A percentile compares a stretch with the other conserved stretches of the same genome.
phyloP scores from a whole-genome alignment of 352 stramenopile genomes.

The Globisporangium echinulatum region DNA sequence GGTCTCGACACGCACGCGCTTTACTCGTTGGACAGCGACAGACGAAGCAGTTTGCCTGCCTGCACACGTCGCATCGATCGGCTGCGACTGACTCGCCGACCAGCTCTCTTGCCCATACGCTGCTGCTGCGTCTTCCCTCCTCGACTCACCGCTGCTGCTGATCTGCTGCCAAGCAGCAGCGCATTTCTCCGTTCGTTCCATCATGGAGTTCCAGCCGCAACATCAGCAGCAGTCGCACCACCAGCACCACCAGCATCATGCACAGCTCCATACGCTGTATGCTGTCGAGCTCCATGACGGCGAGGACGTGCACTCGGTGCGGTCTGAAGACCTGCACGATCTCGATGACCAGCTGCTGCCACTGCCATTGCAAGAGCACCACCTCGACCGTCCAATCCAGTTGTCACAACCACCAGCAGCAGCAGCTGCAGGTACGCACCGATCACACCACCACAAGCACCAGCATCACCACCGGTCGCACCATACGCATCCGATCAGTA shows the following conservation, averaged over 20 bases:
- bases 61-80: background rate
- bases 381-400: conserved; percentile 11
- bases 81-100: background rate
- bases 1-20: background rate
- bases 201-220: background rate
- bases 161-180: background rate
- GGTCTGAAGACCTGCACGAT: conserved; percentile 7
- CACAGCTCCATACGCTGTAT: conserved; percentile 6
- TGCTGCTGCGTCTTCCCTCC: background rate
- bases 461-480: conserved; percentile 1
- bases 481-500: background rate
- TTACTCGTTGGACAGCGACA: background rate
- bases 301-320: conserved; percentile 15
- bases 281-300: conserved; percentile 12
- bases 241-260: conserved; percentile 3
- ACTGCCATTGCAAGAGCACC: conserved; percentile 13
- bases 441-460: conserved; percentile 6
- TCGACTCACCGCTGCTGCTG: background rate
- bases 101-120: background rate
- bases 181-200: background rate
- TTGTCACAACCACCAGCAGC: background rate
- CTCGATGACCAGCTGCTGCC: conserved; percentile 1
- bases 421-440: background rate
- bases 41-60: background rate
- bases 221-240: background rate